Evolutionary conservation across 306 rosid genomes (phyloP).

Genomic region (Ceratonia siliqua): DNA sequence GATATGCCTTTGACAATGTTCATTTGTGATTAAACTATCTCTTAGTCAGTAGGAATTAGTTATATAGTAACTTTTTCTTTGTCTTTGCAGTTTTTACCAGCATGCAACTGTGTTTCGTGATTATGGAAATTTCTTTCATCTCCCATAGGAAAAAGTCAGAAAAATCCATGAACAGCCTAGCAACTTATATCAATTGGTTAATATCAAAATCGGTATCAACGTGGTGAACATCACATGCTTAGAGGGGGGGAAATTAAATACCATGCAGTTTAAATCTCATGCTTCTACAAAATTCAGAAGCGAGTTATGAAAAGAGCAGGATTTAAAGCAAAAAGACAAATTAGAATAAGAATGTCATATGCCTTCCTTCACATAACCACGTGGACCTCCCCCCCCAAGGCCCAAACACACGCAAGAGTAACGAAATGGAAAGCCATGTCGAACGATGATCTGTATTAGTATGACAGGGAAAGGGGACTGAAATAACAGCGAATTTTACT

Average conservation of each 20-base stretch:
- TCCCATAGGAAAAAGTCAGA: no score
- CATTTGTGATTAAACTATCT: background rate
- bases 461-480: background rate
- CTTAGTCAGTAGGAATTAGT: background rate
- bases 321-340: no score
- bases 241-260: no score
- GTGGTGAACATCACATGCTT: no score
- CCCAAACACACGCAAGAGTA: background rate
- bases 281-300: no score
- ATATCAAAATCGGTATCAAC: no score
- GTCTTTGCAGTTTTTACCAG: background rate
- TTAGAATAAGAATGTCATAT: background rate
- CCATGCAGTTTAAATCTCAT: no score
- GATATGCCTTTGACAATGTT: background rate
- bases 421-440: conserved; percentile 11
- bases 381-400: background rate
- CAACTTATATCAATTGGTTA: no score
- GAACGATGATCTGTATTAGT: no score
- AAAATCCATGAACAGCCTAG: no score
- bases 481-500: background rate
- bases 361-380: background rate
- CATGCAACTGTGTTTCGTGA: background rate
- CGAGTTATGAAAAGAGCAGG: no score
- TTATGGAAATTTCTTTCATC: background rate
- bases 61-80: background rate